Percentiles rank a stretch among this genome's conserved stretches.
phyloP scores from a whole-genome alignment of 257 asterid genomes.

The Primulina eburnea region DNA sequence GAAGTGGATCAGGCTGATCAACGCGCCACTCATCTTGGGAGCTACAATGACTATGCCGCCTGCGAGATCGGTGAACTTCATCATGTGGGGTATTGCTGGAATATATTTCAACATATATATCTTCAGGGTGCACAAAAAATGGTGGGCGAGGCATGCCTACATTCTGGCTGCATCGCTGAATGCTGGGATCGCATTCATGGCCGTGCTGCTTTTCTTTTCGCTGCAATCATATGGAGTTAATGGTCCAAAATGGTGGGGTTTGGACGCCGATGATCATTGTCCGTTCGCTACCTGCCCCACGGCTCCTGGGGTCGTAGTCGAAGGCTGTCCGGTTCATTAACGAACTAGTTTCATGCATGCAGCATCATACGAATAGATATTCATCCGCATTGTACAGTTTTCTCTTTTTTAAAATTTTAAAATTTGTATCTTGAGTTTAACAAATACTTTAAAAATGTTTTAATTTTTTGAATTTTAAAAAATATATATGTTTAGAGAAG shows the following conservation, averaged over 20 bases:
- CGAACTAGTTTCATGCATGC: too few species aligned
- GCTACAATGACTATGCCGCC: slow-evolving; percentile 59
- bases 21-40: slow-evolving; percentile 56
- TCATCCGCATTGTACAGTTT: too few species aligned
- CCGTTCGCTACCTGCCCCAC: slow-evolving; percentile 77
- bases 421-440: too few species aligned
- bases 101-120: slow-evolving; percentile 42
- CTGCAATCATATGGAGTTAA: slow-evolving; percentile 36
- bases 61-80: slow-evolving; percentile 63
- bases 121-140: slow-evolving; percentile 41
- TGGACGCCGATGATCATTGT: slow-evolving; percentile 56
- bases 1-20: slow-evolving; percentile 60
- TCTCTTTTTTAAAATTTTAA: too few species aligned
- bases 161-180: slow-evolving; percentile 66
- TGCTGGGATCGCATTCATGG: slow-evolving; percentile 83
- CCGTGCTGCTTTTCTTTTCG: slow-evolving; percentile 47
- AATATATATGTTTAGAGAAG: too few species aligned
- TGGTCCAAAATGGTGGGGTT: slow-evolving; percentile 62
- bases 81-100: slow-evolving; percentile 60
- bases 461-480: too few species aligned
- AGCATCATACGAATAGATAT: too few species aligned
- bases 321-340: slow-evolving; percentile 51
- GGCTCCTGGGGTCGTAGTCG: slow-evolving; percentile 47
- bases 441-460: too few species aligned
- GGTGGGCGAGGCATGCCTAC: slow-evolving; percentile 74